Conservation (phyloP, 805 yeast genomes). For the Wickerhamomyces queroliae region DNA sequence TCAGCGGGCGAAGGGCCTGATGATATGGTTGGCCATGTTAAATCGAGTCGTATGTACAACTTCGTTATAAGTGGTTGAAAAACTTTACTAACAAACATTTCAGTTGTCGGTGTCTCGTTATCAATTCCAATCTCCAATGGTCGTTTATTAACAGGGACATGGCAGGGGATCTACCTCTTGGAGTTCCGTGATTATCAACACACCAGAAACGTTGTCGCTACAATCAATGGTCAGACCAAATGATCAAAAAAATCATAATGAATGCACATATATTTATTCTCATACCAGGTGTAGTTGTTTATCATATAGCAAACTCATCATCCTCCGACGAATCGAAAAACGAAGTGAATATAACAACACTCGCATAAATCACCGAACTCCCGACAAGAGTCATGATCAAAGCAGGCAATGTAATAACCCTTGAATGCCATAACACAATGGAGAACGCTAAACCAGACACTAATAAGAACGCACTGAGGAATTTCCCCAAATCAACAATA, state of each 20-base stretch:
- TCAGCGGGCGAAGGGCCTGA: slow-evolving; percentile 71
- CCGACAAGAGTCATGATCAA: slow-evolving; percentile 59
- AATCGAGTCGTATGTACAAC: slow-evolving; percentile 36
- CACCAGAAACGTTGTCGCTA: slow-evolving; percentile 62
- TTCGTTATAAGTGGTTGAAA: slow-evolving; percentile 1
- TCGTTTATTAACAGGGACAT: slow-evolving; percentile 64
- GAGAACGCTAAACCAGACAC: slow-evolving; percentile 61
- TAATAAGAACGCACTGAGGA: slow-evolving; percentile 58
- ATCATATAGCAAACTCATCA: slow-evolving; percentile 23
- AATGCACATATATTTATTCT: background rate
- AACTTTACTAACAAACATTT: background rate
- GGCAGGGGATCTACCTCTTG: slow-evolving; percentile 79
- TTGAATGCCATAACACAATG: slow-evolving; percentile 55
- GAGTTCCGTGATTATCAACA: slow-evolving; percentile 68
- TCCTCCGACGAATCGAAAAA: slow-evolving; percentile 51
- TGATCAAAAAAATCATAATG: background rate
- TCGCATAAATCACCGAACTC: slow-evolving; percentile 62
- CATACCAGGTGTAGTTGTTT: background rate
- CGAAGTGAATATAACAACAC: slow-evolving; percentile 64
- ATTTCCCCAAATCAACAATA: slow-evolving; percentile 64
- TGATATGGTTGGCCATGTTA: slow-evolving; percentile 81
- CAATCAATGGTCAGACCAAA: slow-evolving; percentile 54
- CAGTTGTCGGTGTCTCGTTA: slow-evolving; percentile 55
- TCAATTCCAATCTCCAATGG: slow-evolving; percentile 70
- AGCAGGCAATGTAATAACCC: slow-evolving; percentile 52